Base-by-base conservation (phyloP, 805 yeast genomes). In the Teunomyces kruisii region DNA sequence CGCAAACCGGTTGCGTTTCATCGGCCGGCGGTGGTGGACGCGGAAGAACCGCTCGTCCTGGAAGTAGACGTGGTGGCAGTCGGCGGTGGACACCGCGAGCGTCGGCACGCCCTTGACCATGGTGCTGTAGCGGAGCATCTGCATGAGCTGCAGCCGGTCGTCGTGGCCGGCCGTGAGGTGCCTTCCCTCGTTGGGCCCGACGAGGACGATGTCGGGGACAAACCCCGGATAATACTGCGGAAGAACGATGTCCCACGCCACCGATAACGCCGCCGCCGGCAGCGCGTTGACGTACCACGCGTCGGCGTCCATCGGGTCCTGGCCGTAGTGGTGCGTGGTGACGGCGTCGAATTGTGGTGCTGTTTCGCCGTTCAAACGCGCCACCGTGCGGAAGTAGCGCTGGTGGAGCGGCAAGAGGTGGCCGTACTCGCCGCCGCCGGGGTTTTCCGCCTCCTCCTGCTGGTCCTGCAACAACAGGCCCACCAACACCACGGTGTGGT, bases 161-260 rank as follows among this genome's bases (percentile, higher is more conserved):
- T 35, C 39, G 13, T 41, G n/a, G n/a, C n/a, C 40, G 14, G 27
- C 30, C 17, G 19, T 40, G 38, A 31, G 42, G 28, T 12, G 32
- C 19, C 15, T 27, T 29, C 67, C 68, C 47, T 62, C 66, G 45
- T 61, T 59, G 12, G 74, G 72, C 3, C 74, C 73, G 7, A 65
- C 33, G 13, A 69, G 35, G 9, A 68, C 61, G 51, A 68, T 55
- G 42, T 68, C 72, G 0, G 68, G 65, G 4, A 29, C 32, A 46
- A 68, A 62, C 4, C 36, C 36, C 3, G 49, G 52, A 50, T 52
- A 53, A 19, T 19, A 4, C 5, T 35, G 39, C 1, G 69, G 66
- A 14, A 66, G 42, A 22, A 69, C 55, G 10, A 54, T 50, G 31
- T 61, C 58, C 15, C 61, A 46, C 1, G 62, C 68, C 5, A 64